phyloP scores from a whole-genome alignment of 805 yeast genomes.

The Metschnikowia vanudenii region DNA sequence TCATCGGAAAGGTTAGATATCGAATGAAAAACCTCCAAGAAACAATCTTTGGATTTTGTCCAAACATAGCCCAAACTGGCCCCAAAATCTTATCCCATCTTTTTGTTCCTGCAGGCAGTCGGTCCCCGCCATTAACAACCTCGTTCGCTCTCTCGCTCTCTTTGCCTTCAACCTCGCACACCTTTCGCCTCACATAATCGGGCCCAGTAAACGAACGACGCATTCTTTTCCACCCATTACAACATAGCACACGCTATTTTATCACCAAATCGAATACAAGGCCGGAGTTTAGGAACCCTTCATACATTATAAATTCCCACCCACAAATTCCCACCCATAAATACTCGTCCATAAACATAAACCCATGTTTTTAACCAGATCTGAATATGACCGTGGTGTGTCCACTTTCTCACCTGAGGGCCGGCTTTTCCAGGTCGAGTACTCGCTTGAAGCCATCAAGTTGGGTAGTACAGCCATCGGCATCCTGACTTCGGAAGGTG shows the following conservation, averaged over 20 bases:
- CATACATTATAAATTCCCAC: neutral
- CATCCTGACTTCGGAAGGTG: slow-evolving; percentile 92
- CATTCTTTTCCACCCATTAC: neutral
- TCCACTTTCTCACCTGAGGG: slow-evolving; percentile 99
- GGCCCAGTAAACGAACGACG: too few species aligned
- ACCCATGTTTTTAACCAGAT: slow-evolving; percentile 95
- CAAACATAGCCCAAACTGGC: too few species aligned
- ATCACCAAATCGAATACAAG: too few species aligned
- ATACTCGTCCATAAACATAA: too few species aligned
- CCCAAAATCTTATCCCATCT: too few species aligned
- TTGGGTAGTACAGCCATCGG: slow-evolving; percentile 99
- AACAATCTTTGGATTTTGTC: too few species aligned
- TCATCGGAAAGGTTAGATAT: too few species aligned
- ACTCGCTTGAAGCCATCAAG: slow-evolving; percentile 95
- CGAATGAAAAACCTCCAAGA: too few species aligned
- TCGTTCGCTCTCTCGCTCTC: neutral
- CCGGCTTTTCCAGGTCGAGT: slow-evolving; percentile 95
- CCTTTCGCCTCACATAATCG: neutral
- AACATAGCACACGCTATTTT: neutral
- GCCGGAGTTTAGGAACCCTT: too few species aligned
- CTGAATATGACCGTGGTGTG: slow-evolving; percentile 98
- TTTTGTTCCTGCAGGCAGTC: too few species aligned
- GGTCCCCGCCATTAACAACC: neutral
- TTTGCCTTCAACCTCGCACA: neutral
- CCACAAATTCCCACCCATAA: neutral